phyloP scores from a whole-genome alignment of 306 rosid species.

The Ammopiptanthus mongolicus region DNA sequence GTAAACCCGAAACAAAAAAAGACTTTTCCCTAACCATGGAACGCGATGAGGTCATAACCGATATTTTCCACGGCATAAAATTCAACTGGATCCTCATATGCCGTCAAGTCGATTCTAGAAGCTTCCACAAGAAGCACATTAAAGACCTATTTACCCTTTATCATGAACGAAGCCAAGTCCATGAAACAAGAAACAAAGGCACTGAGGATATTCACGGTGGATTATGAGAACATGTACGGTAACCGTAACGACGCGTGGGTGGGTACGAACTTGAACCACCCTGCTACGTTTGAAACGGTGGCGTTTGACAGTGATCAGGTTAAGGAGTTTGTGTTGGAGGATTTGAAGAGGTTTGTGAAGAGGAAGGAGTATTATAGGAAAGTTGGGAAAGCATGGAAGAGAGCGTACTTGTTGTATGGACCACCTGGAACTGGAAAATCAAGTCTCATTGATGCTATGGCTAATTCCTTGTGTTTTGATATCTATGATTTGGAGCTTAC shows the following conservation, averaged over 20 bases:
- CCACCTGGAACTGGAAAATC: slow-evolving; percentile 91
- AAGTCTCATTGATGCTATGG: slow-evolving; percentile 81
- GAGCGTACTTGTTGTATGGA: slow-evolving; percentile 73
- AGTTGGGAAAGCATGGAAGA: slow-evolving; percentile 83
- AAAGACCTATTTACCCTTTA: slow-evolving; percentile 42
- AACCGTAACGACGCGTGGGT: slow-evolving; percentile 36
- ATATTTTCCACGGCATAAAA: slow-evolving; percentile 44
- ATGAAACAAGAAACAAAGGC: slow-evolving; percentile 46
- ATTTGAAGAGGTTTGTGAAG: slow-evolving; percentile 44
- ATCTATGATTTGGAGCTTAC: slow-evolving; percentile 72
- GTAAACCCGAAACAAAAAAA: slow-evolving; percentile 39
- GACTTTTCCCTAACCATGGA: slow-evolving; percentile 43
- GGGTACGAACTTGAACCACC: slow-evolving; percentile 54
- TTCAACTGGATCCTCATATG: slow-evolving; percentile 47
- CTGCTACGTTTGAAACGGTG: slow-evolving; percentile 60
- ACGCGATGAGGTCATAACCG: slow-evolving; percentile 31
- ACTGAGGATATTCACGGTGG: slow-evolving; percentile 45
- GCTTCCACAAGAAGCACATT: slow-evolving; percentile 46
- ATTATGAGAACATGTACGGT: slow-evolving; percentile 21
- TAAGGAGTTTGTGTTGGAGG: slow-evolving; percentile 40
- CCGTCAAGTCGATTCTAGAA: slow-evolving; percentile 2
- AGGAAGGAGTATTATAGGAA: slow-evolving; percentile 60
- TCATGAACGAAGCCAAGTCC: slow-evolving; percentile 35
- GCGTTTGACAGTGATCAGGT: slow-evolving; percentile 49
- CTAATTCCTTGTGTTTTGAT: slow-evolving; percentile 61